Percentiles rank a stretch among this genome's conserved stretches.
Evolutionary conservation across 352 stramenopile genomes (phyloP).

Genomic region (Achlya hypogyna): DNA sequence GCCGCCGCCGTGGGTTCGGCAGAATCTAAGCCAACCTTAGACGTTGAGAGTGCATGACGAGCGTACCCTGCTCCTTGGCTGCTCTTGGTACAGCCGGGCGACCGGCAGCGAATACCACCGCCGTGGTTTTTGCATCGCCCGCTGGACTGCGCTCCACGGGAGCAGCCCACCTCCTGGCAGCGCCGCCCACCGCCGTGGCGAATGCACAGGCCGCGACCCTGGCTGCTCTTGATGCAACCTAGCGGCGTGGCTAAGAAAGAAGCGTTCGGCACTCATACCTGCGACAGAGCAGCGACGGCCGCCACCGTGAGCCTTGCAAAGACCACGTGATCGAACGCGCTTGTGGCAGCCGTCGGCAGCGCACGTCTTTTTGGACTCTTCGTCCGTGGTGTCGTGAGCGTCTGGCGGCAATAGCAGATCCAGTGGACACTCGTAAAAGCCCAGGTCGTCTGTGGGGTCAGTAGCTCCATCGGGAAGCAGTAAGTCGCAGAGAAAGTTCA

Average conservation of each 20-base stretch:
- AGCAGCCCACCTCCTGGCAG: slow-evolving; percentile 9
- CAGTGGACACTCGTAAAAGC: neutral
- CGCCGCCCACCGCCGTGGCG: slow-evolving; percentile 15
- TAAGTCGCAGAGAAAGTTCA: neutral
- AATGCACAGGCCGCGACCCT: slow-evolving; percentile 18
- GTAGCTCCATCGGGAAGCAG: neutral
- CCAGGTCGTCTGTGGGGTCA: neutral
- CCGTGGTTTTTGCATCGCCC: slow-evolving; percentile 18
- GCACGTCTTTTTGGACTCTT: slow-evolving; percentile 30
- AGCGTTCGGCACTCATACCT: neutral
- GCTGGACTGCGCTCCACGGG: slow-evolving; percentile 13
- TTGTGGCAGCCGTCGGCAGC: slow-evolving; percentile 61
- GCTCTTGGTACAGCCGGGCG: slow-evolving; percentile 10
- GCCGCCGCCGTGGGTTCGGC: slow-evolving; percentile 62
- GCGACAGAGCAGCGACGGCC: slow-evolving; percentile 50
- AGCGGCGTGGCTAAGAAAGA: neutral
- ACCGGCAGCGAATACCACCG: slow-evolving; percentile 12
- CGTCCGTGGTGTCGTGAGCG: neutral
- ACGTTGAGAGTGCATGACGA: slow-evolving; percentile 32
- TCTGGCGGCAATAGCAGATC: neutral
- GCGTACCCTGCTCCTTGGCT: slow-evolving; percentile 15
- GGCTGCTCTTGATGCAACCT: slow-evolving; percentile 21
- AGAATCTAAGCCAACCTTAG: slow-evolving; percentile 54
- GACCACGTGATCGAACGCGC: slow-evolving; percentile 62
- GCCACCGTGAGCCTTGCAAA: slow-evolving; percentile 80